Evolutionary conservation across 176 grass and related monocot genomes (phyloP).

Genomic region (Tillandsia leiboldiana): DNA sequence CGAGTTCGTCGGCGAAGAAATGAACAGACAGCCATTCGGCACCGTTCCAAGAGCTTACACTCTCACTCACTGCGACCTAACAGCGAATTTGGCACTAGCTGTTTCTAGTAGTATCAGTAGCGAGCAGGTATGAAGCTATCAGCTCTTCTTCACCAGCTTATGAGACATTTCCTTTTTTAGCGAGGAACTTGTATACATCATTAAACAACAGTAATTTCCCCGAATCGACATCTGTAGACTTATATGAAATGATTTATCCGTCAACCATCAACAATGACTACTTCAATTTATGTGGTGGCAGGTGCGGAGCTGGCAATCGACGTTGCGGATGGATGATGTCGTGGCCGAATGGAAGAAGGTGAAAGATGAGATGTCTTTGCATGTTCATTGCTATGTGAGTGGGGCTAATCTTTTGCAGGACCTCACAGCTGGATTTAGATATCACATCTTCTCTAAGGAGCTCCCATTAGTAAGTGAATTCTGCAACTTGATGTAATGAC

Average conservation of each 20-base stretch:
- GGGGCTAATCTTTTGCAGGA: slow-evolving; percentile 75
- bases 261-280: neutral
- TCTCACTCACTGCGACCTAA: slow-evolving; percentile 87
- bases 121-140: slow-evolving; percentile 30
- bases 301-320: slow-evolving; percentile 51
- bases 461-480: slow-evolving; percentile 50
- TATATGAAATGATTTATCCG: no score
- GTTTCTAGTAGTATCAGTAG: slow-evolving; percentile 45
- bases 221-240: no score
- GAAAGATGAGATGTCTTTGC: slow-evolving; percentile 49
- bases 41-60: slow-evolving; percentile 57
- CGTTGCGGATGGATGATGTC: slow-evolving; percentile 61
- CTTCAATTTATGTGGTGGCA: slow-evolving; percentile 21
- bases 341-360: slow-evolving; percentile 85
- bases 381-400: slow-evolving; percentile 95
- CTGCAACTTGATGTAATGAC: neutral
- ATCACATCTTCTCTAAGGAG: slow-evolving; percentile 92
- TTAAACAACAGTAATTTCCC: no score
- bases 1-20: slow-evolving; percentile 41
- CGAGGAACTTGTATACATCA: no score
- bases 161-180: no score
- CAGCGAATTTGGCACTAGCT: slow-evolving; percentile 68
- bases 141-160: neutral
- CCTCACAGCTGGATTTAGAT: slow-evolving; percentile 66
- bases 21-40: slow-evolving; percentile 25